These are phyloP conservation scores for Lycium barbarum DNA, from an alignment of 257 asterid genomes.

Conservation along the genomic window DNA sequence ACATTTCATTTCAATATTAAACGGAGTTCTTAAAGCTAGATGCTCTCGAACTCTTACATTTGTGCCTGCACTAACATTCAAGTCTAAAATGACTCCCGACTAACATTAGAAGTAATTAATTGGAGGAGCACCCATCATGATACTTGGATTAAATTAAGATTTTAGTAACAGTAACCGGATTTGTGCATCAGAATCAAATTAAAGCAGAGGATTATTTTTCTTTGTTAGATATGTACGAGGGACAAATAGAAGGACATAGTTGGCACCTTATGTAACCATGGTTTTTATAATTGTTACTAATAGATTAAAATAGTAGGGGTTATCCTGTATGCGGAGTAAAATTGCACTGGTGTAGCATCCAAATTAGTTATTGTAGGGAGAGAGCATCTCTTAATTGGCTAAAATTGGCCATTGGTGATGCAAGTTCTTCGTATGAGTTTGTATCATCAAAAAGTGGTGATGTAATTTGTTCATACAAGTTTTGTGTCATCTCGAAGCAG, in stretches of 20 bases:
- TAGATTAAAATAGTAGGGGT: background rate
- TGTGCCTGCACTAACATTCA: background rate
- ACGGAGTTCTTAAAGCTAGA: constrained; percentile 13
- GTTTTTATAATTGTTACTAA: background rate
- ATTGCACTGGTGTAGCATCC: background rate
- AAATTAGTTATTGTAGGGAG: background rate
- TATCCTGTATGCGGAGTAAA: background rate
- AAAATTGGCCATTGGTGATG: background rate
- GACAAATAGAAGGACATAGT: background rate
- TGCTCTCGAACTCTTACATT: background rate
- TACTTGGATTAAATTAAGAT: background rate
- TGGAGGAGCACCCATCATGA: background rate
- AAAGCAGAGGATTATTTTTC: background rate
- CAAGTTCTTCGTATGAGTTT: background rate
- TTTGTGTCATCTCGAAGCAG: background rate
- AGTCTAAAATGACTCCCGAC: background rate
- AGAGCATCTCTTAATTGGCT: background rate
- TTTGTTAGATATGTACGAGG: background rate
- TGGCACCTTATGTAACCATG: background rate
- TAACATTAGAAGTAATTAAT: background rate
- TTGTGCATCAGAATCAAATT: background rate
- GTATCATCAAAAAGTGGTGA: background rate
- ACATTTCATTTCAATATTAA: background rate
- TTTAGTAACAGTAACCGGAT: background rate
- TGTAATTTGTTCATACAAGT: background rate